Base-by-base conservation (phyloP, 805 yeast species). In the Ogataea angusta region DNA sequence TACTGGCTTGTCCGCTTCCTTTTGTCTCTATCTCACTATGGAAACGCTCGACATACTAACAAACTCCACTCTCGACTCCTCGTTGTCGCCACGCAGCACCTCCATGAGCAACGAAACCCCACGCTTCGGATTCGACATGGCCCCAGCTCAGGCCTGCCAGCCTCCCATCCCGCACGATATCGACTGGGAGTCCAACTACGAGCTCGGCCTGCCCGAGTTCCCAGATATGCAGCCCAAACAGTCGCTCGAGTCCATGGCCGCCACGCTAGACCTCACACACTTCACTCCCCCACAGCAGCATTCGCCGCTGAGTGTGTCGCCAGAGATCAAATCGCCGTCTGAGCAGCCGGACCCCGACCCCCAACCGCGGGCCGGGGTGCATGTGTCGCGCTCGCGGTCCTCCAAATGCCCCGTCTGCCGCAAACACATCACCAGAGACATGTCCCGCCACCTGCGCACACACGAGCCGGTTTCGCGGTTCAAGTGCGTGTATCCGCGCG, bases 391-490 rank as follows among this genome's bases (percentile, higher is more conserved):
- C 31, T 10, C 42, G 5, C 35, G 33, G 24, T 33, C 51, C 8
- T 53, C 48, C 41, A 54, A 47, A 18, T 80, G 86, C 51, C 67
- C 63, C 2, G 59, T 75, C 8, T 80, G 87, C 59, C 69, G 72
- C 9, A 75, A 74, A 46, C 54, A 66, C 38, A 76, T 80, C 43
- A 67, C 75, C 7, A 66, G 87, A 43, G 87, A 80, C 53, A 67
- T 80, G 68, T 68, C 80, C 1, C 61, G 86, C 28, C 87, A 80
- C 55, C 62, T 76, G 66, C 59, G 85, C 45, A 80, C 80, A 2
- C 86, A 80, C 58, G 78, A 77, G 52, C 60, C 65, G 9, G 73
- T 70, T 13, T 69, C 82, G 6, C 61, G 85, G 26, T 80, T 80
- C 55, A 68, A 60, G 25, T 80, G 87, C 55, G 67, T 75, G 13